Evolutionary conservation across 768 basidiomycete species (phyloP).

Genomic region (Tricholoma terreum): DNA sequence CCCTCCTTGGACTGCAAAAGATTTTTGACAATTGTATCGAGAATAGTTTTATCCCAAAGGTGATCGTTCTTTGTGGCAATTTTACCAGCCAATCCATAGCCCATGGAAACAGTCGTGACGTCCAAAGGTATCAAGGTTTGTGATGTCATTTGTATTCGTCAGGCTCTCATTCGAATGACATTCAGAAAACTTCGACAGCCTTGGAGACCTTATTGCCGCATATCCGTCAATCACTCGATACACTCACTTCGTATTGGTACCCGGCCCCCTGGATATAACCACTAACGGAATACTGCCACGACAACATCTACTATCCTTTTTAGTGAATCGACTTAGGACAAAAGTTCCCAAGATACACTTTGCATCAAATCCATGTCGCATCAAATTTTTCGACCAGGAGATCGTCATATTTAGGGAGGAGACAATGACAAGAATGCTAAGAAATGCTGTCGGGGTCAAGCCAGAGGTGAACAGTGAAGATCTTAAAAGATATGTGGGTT

Average conservation of each 20-base stretch:
- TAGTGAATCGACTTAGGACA: constrained; percentile 64
- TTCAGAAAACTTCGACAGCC: constrained; percentile 79
- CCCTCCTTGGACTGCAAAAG: constrained; percentile 72
- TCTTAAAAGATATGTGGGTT: constrained; percentile 82
- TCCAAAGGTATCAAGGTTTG: constrained; percentile 85
- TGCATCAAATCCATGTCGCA: constrained; percentile 87
- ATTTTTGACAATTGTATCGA: constrained; percentile 91
- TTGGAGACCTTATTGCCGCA: constrained; percentile 80
- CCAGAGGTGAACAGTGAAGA: constrained; percentile 74
- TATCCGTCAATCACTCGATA: constrained; percentile 73
- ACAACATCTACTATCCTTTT: constrained; percentile 71
- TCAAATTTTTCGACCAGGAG: constrained; percentile 95
- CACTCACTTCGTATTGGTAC: constrained; percentile 92
- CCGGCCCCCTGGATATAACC: constrained; percentile 89
- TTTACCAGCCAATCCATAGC: constrained; percentile 83
- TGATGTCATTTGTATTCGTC: background rate
- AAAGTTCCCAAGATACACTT: constrained; percentile 81
- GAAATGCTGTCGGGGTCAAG: constrained; percentile 89
- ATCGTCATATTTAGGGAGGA: constrained; percentile 93
- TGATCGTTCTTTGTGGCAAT: constrained; percentile 93
- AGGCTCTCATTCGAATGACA: constrained; percentile 1
- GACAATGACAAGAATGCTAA: constrained; percentile 87
- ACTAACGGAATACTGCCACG: constrained; percentile 81
- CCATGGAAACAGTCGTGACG: constrained; percentile 73
- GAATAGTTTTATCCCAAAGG: constrained; percentile 80